Conservation (phyloP, 75 land plant genomes). For the Pinus tabuliformis region DNA sequence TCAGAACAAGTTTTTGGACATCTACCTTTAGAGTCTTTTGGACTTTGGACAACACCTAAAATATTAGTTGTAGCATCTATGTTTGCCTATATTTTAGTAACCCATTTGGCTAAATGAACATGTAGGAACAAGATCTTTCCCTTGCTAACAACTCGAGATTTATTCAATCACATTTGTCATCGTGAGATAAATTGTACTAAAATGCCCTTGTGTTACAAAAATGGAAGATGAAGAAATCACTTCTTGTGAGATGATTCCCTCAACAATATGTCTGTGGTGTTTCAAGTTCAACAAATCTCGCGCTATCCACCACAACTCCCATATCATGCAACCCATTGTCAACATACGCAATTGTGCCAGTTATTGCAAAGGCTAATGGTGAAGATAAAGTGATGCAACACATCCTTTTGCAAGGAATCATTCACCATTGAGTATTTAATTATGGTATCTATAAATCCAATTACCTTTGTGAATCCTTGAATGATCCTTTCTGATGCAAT, state of each 20-base stretch:
- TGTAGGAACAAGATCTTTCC: not conserved
- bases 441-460: too few relatives aligned
- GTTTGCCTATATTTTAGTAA: not conserved
- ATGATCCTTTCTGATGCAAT: too few relatives aligned
- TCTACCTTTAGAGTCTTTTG: not conserved
- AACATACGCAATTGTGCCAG: too few relatives aligned
- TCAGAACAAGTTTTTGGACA: not conserved
- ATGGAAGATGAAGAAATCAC: not conserved
- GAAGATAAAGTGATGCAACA: too few relatives aligned
- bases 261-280: not conserved
- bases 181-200: not conserved
- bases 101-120: not conserved
- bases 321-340: too few relatives aligned
- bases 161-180: not conserved
- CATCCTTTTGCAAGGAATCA: too few relatives aligned
- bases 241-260: not conserved
- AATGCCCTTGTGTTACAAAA: not conserved
- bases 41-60: not conserved
- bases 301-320: too few relatives aligned
- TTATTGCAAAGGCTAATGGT: too few relatives aligned
- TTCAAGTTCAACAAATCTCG: too few relatives aligned
- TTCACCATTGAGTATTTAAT: too few relatives aligned
- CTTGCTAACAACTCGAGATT: not conserved
- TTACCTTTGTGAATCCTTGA: too few relatives aligned
- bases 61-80: not conserved